Evolutionary conservation across 805 yeast genomes (phyloP).

Genomic region (Lipomyces sp.): DNA sequence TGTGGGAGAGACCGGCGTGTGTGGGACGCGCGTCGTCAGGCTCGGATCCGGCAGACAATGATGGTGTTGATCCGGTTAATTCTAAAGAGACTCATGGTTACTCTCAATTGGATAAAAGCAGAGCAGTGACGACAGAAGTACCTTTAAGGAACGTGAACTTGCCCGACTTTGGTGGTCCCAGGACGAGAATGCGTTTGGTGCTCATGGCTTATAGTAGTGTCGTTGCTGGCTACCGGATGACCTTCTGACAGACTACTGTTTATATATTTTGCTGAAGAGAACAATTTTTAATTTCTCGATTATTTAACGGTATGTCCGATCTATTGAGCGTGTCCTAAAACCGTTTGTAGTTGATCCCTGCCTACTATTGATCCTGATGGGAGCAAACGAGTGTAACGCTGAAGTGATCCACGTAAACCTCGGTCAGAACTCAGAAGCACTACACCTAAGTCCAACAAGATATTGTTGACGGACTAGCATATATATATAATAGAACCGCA

Average conservation of each 20-base stretch:
- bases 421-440: too few relatives aligned
- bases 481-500: neutral
- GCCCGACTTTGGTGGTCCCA: constrained; percentile 46
- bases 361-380: too few relatives aligned
- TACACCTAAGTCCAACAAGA: too few relatives aligned
- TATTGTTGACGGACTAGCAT: too few relatives aligned
- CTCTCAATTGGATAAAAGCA: too few relatives aligned
- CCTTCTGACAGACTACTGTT: neutral
- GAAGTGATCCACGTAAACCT: too few relatives aligned
- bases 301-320: too few relatives aligned
- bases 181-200: constrained; percentile 35
- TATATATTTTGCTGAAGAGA: neutral
- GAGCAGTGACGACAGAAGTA: constrained; percentile 9
- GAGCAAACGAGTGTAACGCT: too few relatives aligned
- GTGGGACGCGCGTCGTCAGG: constrained; percentile 4
- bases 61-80: constrained; percentile 43
- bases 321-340: too few relatives aligned
- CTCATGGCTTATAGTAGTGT: neutral
- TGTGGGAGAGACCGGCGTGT: constrained; percentile 43
- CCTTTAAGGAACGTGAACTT: constrained; percentile 44
- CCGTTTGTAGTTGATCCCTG: neutral
- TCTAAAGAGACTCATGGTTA: constrained; percentile 15
- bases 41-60: neutral
- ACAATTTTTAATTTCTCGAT: neutral
- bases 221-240: neutral